Evolutionary conservation across 106 monocot genomes (phyloP).

Genomic region (Acorus gramineus): DNA sequence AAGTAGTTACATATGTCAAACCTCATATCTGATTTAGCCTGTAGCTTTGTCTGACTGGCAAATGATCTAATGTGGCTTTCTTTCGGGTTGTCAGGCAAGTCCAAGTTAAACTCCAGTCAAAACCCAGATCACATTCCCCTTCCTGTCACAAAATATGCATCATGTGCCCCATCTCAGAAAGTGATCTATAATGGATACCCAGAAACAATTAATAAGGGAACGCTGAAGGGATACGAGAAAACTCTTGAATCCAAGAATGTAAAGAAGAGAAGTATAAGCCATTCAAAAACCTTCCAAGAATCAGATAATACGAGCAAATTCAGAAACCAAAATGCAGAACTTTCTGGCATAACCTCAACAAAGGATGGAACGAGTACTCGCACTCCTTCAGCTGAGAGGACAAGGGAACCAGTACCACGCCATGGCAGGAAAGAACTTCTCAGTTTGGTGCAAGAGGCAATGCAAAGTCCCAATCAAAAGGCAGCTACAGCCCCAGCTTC

Average conservation of each 20-base stretch:
- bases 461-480: conserved; percentile 53
- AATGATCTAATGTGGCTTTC: background rate
- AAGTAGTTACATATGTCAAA: no score
- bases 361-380: conserved; percentile 76
- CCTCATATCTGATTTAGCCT: background rate
- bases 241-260: conserved; percentile 7
- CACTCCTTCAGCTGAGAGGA: conserved; percentile 50
- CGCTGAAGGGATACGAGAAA: conserved; percentile 13
- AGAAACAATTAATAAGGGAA: conserved; percentile 14
- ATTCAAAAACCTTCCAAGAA: conserved; percentile 4
- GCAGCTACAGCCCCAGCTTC: conserved; percentile 27
- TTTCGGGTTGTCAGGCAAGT: conserved; percentile 19
- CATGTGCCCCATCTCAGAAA: conserved; percentile 17
- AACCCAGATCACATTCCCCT: conserved; percentile 15
- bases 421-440: conserved; percentile 75
- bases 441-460: conserved; percentile 59
- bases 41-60: background rate
- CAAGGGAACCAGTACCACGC: conserved; percentile 64
- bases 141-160: conserved; percentile 3
- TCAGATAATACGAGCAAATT: conserved; percentile 23
- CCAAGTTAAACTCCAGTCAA: conserved; percentile 7
- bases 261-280: conserved; percentile 19
- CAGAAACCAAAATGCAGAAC: conserved; percentile 64
- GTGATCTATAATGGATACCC: background rate
- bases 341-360: conserved; percentile 71